Evolutionary conservation across 352 stramenopile genomes (phyloP).

Genomic region (Globisporangium polare): DNA sequence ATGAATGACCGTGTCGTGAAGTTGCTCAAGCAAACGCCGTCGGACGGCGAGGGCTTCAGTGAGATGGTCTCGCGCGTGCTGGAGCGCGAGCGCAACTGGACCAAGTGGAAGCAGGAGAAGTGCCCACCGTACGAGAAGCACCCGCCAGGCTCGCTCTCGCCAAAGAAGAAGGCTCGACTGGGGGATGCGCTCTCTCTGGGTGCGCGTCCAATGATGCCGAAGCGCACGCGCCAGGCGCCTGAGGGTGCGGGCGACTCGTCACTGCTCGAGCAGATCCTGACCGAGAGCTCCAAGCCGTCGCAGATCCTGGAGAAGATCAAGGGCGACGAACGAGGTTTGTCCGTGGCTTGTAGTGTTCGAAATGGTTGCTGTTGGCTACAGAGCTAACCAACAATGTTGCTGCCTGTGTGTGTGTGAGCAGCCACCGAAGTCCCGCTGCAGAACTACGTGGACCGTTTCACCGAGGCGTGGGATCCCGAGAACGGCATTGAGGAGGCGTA

Average conservation of each 20-base stretch:
- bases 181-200: constrained; percentile 29
- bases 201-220: constrained; percentile 13
- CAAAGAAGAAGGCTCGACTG: constrained; percentile 38
- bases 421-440: constrained; percentile 64
- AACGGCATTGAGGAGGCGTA: constrained; percentile 95
- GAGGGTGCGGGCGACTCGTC: constrained; percentile 24
- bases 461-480: constrained; percentile 93
- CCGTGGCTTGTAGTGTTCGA: neutral
- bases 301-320: constrained; percentile 78
- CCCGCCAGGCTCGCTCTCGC: constrained; percentile 18
- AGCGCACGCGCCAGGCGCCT: constrained; percentile 16
- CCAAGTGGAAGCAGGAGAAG: constrained; percentile 90
- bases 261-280: constrained; percentile 78
- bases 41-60: constrained; percentile 83
- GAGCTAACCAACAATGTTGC: neutral
- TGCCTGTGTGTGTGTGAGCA: constrained; percentile 14
- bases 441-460: constrained; percentile 86
- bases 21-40: constrained; percentile 82
- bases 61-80: constrained; percentile 85
- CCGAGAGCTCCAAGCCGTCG: constrained; percentile 66
- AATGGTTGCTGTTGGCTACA: neutral
- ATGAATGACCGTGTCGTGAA: constrained; percentile 69
- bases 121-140: constrained; percentile 77
- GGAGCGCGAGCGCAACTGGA: constrained; percentile 87
- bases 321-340: constrained; percentile 48